phyloP scores from a whole-genome alignment of 2,329 filamentous ascomycete species.

The Mycosphaerella arachidis region DNA sequence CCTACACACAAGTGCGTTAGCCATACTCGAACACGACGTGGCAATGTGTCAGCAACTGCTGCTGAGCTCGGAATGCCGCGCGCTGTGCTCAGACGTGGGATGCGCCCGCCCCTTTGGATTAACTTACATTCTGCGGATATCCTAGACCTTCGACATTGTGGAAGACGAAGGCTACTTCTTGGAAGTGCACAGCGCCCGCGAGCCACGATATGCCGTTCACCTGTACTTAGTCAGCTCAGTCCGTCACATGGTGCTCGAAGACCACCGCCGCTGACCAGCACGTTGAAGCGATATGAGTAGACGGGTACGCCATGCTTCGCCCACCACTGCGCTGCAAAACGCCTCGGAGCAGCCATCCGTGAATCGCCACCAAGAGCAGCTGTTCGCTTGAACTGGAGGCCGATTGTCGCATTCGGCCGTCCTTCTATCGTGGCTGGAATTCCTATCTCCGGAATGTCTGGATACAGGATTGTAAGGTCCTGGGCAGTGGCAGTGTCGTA shows the following conservation, averaged over 20 bases:
- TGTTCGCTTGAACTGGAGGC: slow-evolving; percentile 23
- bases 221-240: background rate
- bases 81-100: background rate
- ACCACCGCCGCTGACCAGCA: slow-evolving; percentile 21
- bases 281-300: slow-evolving; percentile 46
- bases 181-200: slow-evolving; percentile 38
- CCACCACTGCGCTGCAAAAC: slow-evolving; percentile 21
- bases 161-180: slow-evolving; percentile 54
- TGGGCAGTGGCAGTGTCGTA: slow-evolving; percentile 34
- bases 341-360: slow-evolving; percentile 16
- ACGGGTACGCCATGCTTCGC: slow-evolving; percentile 19
- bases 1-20: background rate
- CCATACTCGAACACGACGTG: background rate
- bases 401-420: slow-evolving; percentile 17
- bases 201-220: slow-evolving; percentile 28
- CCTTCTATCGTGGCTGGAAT: slow-evolving; percentile 21
- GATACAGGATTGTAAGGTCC: slow-evolving; percentile 33
- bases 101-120: background rate
- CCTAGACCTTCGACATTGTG: slow-evolving; percentile 45
- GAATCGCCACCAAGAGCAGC: slow-evolving; percentile 22
- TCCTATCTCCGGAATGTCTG: slow-evolving; percentile 27
- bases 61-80: background rate
- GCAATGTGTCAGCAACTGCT: background rate
- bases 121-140: slow-evolving; percentile 12
- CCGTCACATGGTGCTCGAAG: slow-evolving; percentile 23